Evolutionary conservation across 495 filamentous ascomycete genomes (phyloP).

Genomic region (Aspergillus conjunctus): DNA sequence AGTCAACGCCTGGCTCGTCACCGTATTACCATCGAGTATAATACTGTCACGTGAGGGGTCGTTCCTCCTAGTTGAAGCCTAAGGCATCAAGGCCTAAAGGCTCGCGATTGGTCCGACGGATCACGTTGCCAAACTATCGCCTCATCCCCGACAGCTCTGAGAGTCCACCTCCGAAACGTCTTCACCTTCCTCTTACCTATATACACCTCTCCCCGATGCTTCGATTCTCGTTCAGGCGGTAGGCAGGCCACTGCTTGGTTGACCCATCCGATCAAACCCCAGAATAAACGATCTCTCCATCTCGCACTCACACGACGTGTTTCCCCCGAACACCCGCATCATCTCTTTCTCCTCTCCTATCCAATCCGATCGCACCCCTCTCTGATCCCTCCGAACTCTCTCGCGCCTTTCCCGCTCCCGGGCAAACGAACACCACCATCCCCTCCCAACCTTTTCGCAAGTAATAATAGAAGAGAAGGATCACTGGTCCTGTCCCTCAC

Average conservation of each 20-base stretch:
- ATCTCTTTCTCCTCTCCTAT: background rate
- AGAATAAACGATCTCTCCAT: background rate
- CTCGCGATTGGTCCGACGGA: background rate
- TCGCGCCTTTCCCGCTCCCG: conserved; percentile 3
- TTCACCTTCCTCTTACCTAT: background rate
- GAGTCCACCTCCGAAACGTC: background rate
- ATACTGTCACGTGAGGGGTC: conserved; percentile 8
- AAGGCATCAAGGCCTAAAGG: conserved; percentile 5
- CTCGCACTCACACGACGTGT: background rate
- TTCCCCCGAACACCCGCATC: background rate
- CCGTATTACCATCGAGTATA: conserved; percentile 2
- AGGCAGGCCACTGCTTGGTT: conserved; percentile 45
- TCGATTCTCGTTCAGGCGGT: conserved; percentile 33
- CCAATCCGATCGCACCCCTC: background rate
- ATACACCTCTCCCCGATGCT: conserved; percentile 22
- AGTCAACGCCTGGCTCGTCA: conserved; percentile 16
- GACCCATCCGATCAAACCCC: background rate
- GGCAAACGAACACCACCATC: conserved; percentile 8
- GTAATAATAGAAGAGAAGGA: background rate
- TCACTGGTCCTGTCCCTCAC: background rate
- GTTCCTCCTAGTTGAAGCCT: background rate
- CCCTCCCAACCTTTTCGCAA: background rate
- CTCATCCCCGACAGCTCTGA: background rate
- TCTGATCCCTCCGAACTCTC: background rate
- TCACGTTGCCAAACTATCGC: background rate